Evolutionary conservation across 2,329 filamentous ascomycete genomes (phyloP).

Genomic region (Bipolaris gigantea): DNA sequence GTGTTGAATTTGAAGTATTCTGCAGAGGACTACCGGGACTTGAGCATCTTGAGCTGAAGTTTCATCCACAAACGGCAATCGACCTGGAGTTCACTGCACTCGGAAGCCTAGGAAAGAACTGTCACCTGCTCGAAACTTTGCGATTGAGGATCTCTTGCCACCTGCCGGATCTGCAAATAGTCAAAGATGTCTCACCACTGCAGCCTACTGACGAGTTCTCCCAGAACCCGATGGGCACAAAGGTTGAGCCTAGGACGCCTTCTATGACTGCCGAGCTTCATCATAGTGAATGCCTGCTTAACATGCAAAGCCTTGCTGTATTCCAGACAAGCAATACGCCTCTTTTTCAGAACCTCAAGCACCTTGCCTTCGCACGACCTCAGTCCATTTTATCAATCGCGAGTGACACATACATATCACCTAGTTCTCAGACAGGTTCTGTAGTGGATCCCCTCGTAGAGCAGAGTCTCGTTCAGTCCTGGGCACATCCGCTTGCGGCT

Average conservation of each 20-base stretch:
- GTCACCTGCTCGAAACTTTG: conserved; percentile 28
- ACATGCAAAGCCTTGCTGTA: background rate
- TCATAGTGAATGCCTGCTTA: background rate
- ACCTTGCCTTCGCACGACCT: conserved; percentile 36
- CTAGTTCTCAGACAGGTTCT: conserved; percentile 10
- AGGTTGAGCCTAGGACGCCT: background rate
- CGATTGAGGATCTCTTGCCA: conserved; percentile 33
- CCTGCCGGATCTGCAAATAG: conserved; percentile 18
- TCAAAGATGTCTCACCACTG: background rate
- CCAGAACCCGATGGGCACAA: background rate
- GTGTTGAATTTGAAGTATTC: conserved; percentile 32
- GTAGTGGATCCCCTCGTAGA: conserved; percentile 26
- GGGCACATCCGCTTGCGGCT: conserved; percentile 29
- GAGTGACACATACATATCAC: conserved; percentile 17
- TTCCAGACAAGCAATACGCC: conserved; percentile 6
- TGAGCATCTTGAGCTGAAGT: conserved; percentile 27
- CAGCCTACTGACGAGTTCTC: background rate
- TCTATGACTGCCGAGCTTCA: conserved; percentile 6
- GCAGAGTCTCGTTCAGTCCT: conserved; percentile 31
- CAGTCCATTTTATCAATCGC: conserved; percentile 28
- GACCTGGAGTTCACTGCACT: conserved; percentile 31
- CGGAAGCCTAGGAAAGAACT: conserved; percentile 32
- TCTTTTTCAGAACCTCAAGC: conserved; percentile 30
- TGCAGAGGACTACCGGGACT: conserved; percentile 30
- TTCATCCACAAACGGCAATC: conserved; percentile 31